Evolutionary conservation across 331 rosid species (phyloP).

Genomic region (Quercus tomentella): DNA sequence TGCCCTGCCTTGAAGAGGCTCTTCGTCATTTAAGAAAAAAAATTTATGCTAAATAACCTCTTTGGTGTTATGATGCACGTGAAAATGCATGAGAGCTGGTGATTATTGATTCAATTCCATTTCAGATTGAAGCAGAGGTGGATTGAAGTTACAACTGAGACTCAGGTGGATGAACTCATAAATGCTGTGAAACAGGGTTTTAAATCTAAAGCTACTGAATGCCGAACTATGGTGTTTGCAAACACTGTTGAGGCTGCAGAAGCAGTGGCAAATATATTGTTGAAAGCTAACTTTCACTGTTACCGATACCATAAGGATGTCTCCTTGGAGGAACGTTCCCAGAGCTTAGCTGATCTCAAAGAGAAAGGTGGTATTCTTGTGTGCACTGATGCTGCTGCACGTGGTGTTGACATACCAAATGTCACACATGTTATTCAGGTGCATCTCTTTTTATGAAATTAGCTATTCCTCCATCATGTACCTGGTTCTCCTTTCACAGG

Average conservation of each 20-base stretch:
- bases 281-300: constrained; percentile 58
- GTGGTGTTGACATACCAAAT: constrained; percentile 90
- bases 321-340: constrained; percentile 84
- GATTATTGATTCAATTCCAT: constrained; percentile 7
- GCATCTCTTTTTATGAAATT: constrained; percentile 16
- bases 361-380: constrained; percentile 90
- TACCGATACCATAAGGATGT: constrained; percentile 79
- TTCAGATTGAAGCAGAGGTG: constrained; percentile 87
- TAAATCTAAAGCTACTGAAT: constrained; percentile 38
- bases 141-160: constrained; percentile 76
- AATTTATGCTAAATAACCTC: not conserved
- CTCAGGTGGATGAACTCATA: constrained; percentile 85
- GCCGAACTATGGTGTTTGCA: constrained; percentile 91
- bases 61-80: not conserved
- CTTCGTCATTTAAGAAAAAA: too few relatives aligned
- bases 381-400: constrained; percentile 97
- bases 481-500: not conserved
- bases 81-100: constrained; percentile 4
- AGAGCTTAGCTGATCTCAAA: constrained; percentile 61
- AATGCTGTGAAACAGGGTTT: constrained; percentile 68
- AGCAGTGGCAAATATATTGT: constrained; percentile 77
- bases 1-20: too few relatives aligned
- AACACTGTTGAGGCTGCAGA: constrained; percentile 94
- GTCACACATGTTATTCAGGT: constrained; percentile 94
- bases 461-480: constrained; percentile 6